Evolutionary conservation across 257 asterid species (phyloP), one percentile per base, ranked within the genome.

Genomic region (Cynanchum wilfordii): DNA sequence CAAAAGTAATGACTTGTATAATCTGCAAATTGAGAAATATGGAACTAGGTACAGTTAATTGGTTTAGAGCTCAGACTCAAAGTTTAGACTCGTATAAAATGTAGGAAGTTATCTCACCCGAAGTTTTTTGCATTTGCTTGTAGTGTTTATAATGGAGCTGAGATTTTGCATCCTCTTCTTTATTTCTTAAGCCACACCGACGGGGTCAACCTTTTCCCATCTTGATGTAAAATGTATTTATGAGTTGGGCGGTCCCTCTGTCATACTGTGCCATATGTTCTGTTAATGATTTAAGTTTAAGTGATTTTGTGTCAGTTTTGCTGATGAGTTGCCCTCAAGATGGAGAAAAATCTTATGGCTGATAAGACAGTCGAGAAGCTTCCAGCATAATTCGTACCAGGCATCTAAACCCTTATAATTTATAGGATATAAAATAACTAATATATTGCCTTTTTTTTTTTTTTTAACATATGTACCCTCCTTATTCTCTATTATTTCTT

Each of bases 161-260:
- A 51, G 63, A 65, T 51, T 58, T 25, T 45, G 24, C 33, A 24
- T 19, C 20, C 30, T 52, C 72, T 40, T 29, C 67, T 7, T 44
- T 40, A 54, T 16, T 40, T 27, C 73, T 42, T 56, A 29, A 75
- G 73, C 12, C 24, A 30, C 68, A 62, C 68, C 68, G 13, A 62
- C 47, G 67, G 36, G 36, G 68, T 75, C 73, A 75, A 75, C 78
- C 45, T 54, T 42, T 75, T 59, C 16, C 36, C 47, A 10, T 42
- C 49, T 56, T 67, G 33, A 12, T 27, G 38, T 10, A 36, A 29
- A 29, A 59, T 16, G 68, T 63, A 63, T 16, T 33, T 63, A 10
- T 63, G 47, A 63, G 68, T 63, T 30, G 68, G 47, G 42, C 68
- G 45, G 47, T 63, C 68, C 47, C 42, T 45, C 36, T 7, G 27